Base-by-base conservation (phyloP, 1,139 yeast species). In the Hyphopichia wangnamkhiaoensis region DNA sequence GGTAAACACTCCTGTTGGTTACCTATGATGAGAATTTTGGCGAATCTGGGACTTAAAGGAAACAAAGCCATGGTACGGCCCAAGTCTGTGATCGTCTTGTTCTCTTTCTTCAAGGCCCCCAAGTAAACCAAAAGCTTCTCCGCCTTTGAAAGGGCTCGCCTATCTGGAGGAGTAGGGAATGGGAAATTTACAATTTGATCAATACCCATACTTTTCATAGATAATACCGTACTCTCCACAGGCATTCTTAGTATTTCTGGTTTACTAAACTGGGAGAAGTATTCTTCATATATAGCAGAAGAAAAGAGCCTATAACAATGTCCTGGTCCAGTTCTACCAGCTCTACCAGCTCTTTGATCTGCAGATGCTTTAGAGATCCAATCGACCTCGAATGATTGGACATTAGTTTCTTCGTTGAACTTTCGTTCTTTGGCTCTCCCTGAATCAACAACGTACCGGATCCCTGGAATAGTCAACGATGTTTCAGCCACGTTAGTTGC, bases 261-360 rank as follows among this genome's bases (percentile, higher is more conserved):
- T 40, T 71, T 74, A 18, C 94, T 76, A 52, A 93, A 93, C 52
- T 84, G 89, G 4, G 74, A 74, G 59, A 94, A 93, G 50, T 86
- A 93, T 44, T 82, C 79, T 56, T 93, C 98, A 59, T 75, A 94
- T 7, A 94, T 87, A 0, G 98, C 98, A n/a, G 98, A 91, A 0
- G 98, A 91, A 54, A 74, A 94, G 17, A 94, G 65, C 43, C 98
- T 72, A 59, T 94, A 94, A 59, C 97, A 89, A 56, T 94, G 98
- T 39, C 99, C 99, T 0, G 98, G 98, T 0, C 98, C 98, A 0
- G 98, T 93, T 78, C 99, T 86, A 58, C 98, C 99, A 37, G 99
- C 98, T 75, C 99, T 84, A 63, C 98, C 98, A 26, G 96, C 68
- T 66, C 98, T 77, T 69, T 94, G 99, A 48, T 82, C 94, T 0